Base-by-base conservation (phyloP, 169 alveolate genomes). In the Sarcocystis neurona region DNA sequence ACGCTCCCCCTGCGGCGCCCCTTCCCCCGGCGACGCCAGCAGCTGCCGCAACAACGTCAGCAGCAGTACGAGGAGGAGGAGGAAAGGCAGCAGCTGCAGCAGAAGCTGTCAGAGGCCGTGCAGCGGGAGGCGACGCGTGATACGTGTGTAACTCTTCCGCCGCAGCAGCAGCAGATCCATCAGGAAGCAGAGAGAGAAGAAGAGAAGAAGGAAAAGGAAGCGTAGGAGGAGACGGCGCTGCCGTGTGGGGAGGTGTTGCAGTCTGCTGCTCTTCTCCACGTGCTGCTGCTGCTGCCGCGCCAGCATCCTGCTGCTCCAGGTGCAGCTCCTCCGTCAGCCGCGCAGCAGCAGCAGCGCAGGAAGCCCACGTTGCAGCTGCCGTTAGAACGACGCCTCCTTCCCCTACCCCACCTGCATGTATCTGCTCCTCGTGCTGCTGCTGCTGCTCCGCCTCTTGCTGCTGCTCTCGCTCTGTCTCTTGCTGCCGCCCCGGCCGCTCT, bases 191-290 rank as follows among this genome's bases (percentile, higher is more conserved):
- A 53, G 63, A 20, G 63, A 20, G 63, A 53, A 20, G 63, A n/a
- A 39, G 10, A 39, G 77, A 0, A 63, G 15, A 15, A 63, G 77
- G 77, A 15, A 30, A 15, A 10, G 18, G 8, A n/a, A 39, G 43
- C 20, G 77, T 8, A 2, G 30, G 43, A 23, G 77, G 43, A 63
- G 77, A 30, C 15, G 77, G 43, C 18, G 77, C 77, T 63, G 77
- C 77, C 30, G 77, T n/a, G n/a, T n/a, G n/a, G n/a, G n/a, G n/a
- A n/a, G n/a, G n/a, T n/a, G n/a, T n/a, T n/a, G n/a, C n/a, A n/a
- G n/a, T n/a, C 77, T 63, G 77, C 77, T 63, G 77, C n/a, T n/a
- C n/a, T n/a, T n/a, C 77, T 63, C 43, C 77, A 23, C 77, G 43
- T 63, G 20, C 77, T n/a, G 32, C 77, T 63, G 77, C 77, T 20